These are phyloP conservation scores for Phaeosphaeria sp. DNA, from an alignment of 2,329 filamentous ascomycete genomes.

Conservation along the genomic window DNA sequence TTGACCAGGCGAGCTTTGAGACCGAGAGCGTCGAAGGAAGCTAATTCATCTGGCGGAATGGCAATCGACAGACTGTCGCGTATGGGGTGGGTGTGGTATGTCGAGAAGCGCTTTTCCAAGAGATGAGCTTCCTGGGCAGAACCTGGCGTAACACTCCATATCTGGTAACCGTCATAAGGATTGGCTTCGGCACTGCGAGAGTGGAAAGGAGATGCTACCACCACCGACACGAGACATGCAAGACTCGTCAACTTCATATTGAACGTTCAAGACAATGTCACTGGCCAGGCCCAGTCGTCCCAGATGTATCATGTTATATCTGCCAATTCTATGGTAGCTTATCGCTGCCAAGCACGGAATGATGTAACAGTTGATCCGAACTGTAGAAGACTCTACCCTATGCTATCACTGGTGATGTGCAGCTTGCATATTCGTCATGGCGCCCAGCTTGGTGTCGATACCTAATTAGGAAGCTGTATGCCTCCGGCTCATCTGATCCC, in stretches of 20 bases:
- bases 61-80: slow-evolving; percentile 39
- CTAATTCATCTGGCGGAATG: slow-evolving; percentile 48
- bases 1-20: slow-evolving; percentile 51
- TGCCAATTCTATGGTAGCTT: neutral
- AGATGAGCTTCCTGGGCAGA: slow-evolving; percentile 22
- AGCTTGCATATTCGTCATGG: slow-evolving; percentile 20
- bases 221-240: slow-evolving; percentile 15
- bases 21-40: slow-evolving; percentile 46
- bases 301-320: neutral
- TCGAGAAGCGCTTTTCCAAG: slow-evolving; percentile 18
- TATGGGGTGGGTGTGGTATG: slow-evolving; percentile 26
- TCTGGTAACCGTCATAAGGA: slow-evolving; percentile 25
- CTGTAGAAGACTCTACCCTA: neutral
- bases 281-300: neutral
- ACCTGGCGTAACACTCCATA: slow-evolving; percentile 26
- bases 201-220: slow-evolving; percentile 13
- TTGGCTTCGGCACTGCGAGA: slow-evolving; percentile 8
- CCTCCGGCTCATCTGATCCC: slow-evolving; percentile 2
- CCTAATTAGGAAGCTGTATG: slow-evolving; percentile 27
- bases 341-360: slow-evolving; percentile 5
- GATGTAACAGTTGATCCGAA: slow-evolving; percentile 1
- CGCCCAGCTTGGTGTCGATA: slow-evolving; percentile 18
- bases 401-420: slow-evolving; percentile 11
- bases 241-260: slow-evolving; percentile 18
- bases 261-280: neutral